Conservation (phyloP, 225 moss, liverwort and hornwort species). For the Marchantia polymorpha region DNA sequence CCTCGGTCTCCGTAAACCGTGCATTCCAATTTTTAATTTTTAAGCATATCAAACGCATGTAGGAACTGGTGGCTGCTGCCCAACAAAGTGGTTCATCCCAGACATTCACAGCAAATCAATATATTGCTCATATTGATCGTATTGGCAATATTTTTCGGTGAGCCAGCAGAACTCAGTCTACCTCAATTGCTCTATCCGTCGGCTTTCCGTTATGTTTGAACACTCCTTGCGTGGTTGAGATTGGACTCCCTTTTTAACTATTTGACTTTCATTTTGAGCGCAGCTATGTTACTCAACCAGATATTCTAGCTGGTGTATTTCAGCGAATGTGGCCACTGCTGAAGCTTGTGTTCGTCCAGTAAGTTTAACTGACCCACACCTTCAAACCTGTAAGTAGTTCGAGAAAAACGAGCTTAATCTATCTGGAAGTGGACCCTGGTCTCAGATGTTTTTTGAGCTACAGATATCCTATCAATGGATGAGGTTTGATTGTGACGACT, state of each 20-base stretch:
- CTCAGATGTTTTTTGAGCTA: no score
- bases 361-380: constrained; percentile 24
- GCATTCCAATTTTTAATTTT: constrained; percentile 1
- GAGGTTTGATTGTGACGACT: no score
- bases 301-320: constrained; percentile 77
- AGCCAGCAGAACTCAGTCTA: background rate
- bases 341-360: constrained; percentile 86
- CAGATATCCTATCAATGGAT: no score
- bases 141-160: constrained; percentile 90
- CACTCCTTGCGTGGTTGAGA: background rate
- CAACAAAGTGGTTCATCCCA: constrained; percentile 75
- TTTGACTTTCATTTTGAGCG: background rate
- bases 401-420: no score
- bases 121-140: constrained; percentile 84
- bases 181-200: background rate
- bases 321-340: constrained; percentile 94
- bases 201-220: background rate
- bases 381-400: background rate
- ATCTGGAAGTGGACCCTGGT: no score
- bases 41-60: background rate
- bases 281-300: constrained; percentile 76
- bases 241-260: background rate
- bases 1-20: constrained; percentile 1
- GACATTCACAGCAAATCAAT: constrained; percentile 67
- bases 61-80: constrained; percentile 77